These are phyloP conservation scores for Fusarium lyarnte DNA, from an alignment of 2,329 filamentous ascomycete genomes.

Conservation along the genomic window DNA sequence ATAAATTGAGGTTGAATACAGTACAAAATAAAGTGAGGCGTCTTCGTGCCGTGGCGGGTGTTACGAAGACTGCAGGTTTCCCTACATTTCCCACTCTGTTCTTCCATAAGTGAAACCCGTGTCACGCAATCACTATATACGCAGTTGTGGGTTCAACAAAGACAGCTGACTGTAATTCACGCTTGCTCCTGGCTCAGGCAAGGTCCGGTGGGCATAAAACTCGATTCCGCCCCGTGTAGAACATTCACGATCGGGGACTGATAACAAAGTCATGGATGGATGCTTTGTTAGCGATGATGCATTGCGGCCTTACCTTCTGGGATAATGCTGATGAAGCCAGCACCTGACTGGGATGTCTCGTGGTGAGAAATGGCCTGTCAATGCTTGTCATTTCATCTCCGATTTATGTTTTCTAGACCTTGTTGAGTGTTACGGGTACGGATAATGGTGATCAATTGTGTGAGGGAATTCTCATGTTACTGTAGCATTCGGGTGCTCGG, in stretches of 20 bases:
- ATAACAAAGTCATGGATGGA: not conserved
- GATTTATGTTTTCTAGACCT: not conserved
- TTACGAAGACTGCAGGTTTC: conserved; percentile 11
- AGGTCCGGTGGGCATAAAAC: not conserved
- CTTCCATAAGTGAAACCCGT: conserved; percentile 15
- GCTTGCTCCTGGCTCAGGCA: not conserved
- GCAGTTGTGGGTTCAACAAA: not conserved
- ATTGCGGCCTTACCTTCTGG: conserved; percentile 26
- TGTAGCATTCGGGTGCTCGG: not conserved
- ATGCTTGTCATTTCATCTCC: not conserved
- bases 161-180: not conserved
- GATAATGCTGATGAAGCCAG: not conserved
- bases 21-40: not conserved
- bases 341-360: conserved; percentile 3
- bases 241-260: not conserved
- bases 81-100: not conserved
- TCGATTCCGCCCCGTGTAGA: not conserved
- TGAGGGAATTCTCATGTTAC: not conserved
- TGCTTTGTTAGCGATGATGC: conserved; percentile 4
- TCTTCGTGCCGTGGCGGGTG: not conserved
- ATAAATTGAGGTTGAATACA: not conserved
- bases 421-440: not conserved
- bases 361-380: not conserved
- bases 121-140: conserved; percentile 13
- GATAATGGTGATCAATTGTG: conserved; percentile 7